Base-by-base conservation (phyloP, 164 flowering plant genomes). In the Nelumbo lutea region DNA sequence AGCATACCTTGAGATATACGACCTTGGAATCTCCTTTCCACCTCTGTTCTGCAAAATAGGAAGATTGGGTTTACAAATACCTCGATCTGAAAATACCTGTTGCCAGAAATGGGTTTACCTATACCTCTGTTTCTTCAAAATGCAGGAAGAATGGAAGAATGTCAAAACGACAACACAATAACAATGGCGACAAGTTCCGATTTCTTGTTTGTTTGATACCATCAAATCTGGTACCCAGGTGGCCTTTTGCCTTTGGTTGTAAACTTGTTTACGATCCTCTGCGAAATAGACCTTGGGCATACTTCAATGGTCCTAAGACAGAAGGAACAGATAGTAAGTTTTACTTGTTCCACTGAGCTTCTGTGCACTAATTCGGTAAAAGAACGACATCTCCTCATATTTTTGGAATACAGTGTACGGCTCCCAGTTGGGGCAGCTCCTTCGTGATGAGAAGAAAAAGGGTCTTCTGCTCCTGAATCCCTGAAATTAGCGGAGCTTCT, bases 391-490 rank as follows among this genome's bases (percentile, higher is more conserved):
- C 70, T 94, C 96, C 68, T 94, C 98, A 61, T 94, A 91, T 60
- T 90, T 91, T 43, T 82, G 87, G 64, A 85, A 91, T 13, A 91
- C 82, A 0, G 96, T 78, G 74, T 86, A 92, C 1, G 93, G 87
- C 61, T 90, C 98, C 98, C 96, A 89, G 42, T 83, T 89, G 53
- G 96, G 95, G 55, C 96, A 91, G 68, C 96, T 93, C 51, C 96
- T 83, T 60, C 94, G 70, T 3, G 98, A 93, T 1, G 98, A 93
- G 97, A 88, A 0, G 97, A 91, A 67, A 87, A 91, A 0, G 96
- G 97, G 67, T 93, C 97, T 8, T 89, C 96, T 5, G 89, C 87
- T 9, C 81, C 92, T 0, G 97, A 87, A 71, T 86, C 93, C 63
- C 86, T 77, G 57, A 72, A 82, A 73, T 76, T 78, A 0, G 85